Evolutionary conservation across 1,284 basidiomycete genomes (phyloP).

Genomic region (Tylopilus orsonianus): DNA sequence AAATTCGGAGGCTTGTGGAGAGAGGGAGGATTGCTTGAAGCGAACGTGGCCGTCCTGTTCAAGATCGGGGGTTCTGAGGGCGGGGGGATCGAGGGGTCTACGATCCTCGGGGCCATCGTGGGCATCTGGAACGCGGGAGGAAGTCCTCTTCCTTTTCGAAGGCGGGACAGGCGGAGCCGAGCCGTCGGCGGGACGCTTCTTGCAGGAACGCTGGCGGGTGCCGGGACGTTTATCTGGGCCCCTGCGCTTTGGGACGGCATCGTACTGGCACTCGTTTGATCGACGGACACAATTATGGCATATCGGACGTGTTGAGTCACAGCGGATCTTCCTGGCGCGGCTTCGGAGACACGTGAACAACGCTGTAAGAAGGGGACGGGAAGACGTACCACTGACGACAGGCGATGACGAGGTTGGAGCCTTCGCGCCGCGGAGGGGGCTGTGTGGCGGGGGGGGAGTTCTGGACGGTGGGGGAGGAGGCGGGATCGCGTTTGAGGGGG

Average conservation of each 20-base stretch:
- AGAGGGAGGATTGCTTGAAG: constrained; percentile 33
- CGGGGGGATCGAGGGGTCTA: constrained; percentile 28
- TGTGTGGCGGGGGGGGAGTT: constrained; percentile 18
- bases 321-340: constrained; percentile 78
- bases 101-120: constrained; percentile 34
- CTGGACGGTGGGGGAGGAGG: constrained; percentile 12
- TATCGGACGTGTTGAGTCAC: constrained; percentile 75
- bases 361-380: constrained; percentile 31
- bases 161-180: constrained; percentile 45
- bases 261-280: constrained; percentile 73
- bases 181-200: constrained; percentile 66
- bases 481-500: constrained; percentile 35
- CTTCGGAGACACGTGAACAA: constrained; percentile 44
- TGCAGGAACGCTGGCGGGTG: constrained; percentile 76
- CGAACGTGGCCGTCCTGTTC: constrained; percentile 27
- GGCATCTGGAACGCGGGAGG: constrained; percentile 33
- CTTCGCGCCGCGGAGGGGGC: constrained; percentile 51
- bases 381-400: constrained; percentile 60
- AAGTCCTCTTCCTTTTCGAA: constrained; percentile 60
- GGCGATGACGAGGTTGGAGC: constrained; percentile 67
- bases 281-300: constrained; percentile 78
- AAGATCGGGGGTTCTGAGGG: constrained; percentile 30
- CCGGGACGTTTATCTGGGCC: constrained; percentile 82
- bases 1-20: constrained; percentile 33
- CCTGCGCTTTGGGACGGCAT: constrained; percentile 72